Evolutionary conservation across 768 basidiomycete species (phyloP), one percentile per base, ranked within the genome.

Genomic region (Piloderma croceum): DNA sequence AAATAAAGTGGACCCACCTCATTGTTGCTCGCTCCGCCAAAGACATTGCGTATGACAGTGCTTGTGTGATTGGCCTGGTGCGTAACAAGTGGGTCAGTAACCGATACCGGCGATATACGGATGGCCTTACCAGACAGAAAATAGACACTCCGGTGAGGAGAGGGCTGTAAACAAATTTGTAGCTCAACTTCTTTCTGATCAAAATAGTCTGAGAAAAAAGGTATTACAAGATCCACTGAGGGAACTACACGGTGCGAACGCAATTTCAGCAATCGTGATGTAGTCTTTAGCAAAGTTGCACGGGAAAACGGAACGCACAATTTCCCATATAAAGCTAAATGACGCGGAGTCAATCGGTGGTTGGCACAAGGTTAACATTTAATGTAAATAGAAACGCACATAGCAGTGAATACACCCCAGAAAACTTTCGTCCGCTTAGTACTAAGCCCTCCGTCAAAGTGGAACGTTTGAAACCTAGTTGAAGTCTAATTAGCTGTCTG

Each of bases 191-290:
- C n/a, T n/a, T n/a, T n/a, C n/a, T n/a, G n/a, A n/a, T n/a, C n/a
- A n/a, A n/a, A n/a, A n/a, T n/a, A n/a, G n/a, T n/a, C n/a, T n/a
- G n/a, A n/a, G n/a, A n/a, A n/a, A n/a, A n/a, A n/a, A n/a, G n/a
- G n/a, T n/a, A n/a, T n/a, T n/a, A n/a, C n/a, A 57, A 67, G 50
- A 56, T 55, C 58, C 60, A 68, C 51, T 67, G 63, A 24, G 66
- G 67, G 24, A 68, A 46, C 46, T 66, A 64, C 45, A 63, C 60
- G 54, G 56, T 65, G 48, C 47, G 45, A 39, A 62, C n/a, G n/a
- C n/a, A n/a, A n/a, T n/a, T n/a, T n/a, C n/a, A n/a, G n/a, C n/a
- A n/a, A n/a, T n/a, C n/a, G n/a, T n/a, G n/a, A n/a, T n/a, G n/a
- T n/a, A n/a, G n/a, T n/a, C n/a, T n/a, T n/a, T n/a, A n/a, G n/a